Conservation (phyloP, 208 protist species). For the Wallacemonas sp. region DNA sequence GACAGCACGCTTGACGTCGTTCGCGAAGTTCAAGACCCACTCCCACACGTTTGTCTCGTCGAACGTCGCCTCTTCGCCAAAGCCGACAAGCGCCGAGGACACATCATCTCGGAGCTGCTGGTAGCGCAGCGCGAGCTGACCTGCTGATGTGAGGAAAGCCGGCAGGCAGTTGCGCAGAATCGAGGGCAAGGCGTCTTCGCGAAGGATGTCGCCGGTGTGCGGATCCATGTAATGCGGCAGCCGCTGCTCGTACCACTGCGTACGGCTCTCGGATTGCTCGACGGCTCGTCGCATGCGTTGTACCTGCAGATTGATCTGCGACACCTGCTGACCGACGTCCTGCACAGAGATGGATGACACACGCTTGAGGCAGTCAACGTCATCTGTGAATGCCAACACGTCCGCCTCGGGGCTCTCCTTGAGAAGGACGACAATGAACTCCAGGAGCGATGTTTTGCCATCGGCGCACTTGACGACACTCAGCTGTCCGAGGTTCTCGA, state of each 20-base stretch:
- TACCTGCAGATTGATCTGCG: conserved; percentile 60
- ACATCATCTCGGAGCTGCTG: conserved; percentile 68
- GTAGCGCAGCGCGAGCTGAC: conserved; percentile 54
- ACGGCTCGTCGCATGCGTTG: conserved; percentile 73
- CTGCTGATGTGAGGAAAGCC: conserved; percentile 29
- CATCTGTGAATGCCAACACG: conserved; percentile 48
- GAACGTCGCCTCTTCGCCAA: conserved; percentile 58
- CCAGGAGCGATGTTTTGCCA: conserved; percentile 72
- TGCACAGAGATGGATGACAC: conserved; percentile 39
- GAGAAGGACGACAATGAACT: conserved; percentile 58
- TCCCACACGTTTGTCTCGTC: conserved; percentile 70
- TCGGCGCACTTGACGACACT: conserved; percentile 69
- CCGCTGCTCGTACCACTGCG: conserved; percentile 35
- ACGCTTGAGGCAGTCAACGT: conserved; percentile 37
- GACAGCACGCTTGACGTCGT: conserved; percentile 39
- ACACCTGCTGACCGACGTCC: conserved; percentile 59
- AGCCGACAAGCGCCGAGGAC: conserved; percentile 61
- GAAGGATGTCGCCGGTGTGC: conserved; percentile 3
- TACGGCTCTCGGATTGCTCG: conserved; percentile 48
- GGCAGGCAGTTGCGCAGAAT: conserved; percentile 26
- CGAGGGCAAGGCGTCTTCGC: conserved; percentile 39
- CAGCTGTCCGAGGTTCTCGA: conserved; percentile 71
- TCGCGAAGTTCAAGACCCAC: conserved; percentile 55
- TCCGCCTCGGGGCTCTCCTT: conserved; percentile 23
- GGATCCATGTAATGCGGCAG: conserved; percentile 16